These are phyloP conservation scores for Ganoderma lingzhi DNA, from an alignment of 1,284 basidiomycete species.

Conservation along the genomic window DNA sequence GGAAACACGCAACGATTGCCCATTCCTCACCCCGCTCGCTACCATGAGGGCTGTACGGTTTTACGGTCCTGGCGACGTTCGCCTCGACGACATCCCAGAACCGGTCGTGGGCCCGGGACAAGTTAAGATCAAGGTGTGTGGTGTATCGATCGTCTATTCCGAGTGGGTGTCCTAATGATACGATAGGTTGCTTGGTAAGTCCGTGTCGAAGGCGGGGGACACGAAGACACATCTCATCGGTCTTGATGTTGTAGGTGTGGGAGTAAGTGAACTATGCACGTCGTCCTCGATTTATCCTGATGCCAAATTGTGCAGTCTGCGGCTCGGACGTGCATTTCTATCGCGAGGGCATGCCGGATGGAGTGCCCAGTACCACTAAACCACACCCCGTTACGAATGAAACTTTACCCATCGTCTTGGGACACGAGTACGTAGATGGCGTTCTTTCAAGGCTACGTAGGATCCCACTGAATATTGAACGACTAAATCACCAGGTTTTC, in stretches of 20 bases:
- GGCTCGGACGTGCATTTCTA: constrained; percentile 43
- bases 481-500: constrained; percentile 36
- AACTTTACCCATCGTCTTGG: constrained; percentile 41
- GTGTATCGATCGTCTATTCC: not conserved
- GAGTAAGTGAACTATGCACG: constrained; percentile 7
- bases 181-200: constrained; percentile 29
- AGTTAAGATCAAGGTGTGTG: constrained; percentile 43
- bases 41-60: constrained; percentile 43
- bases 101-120: constrained; percentile 34
- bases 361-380: constrained; percentile 30
- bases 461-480: not conserved
- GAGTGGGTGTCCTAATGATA: not conserved
- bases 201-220: not conserved
- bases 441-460: not conserved
- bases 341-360: constrained; percentile 28
- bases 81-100: constrained; percentile 42
- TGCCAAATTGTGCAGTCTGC: constrained; percentile 18
- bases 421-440: constrained; percentile 40
- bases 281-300: not conserved
- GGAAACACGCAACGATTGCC: not conserved
- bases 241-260: constrained; percentile 14
- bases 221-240: too few relatives aligned
- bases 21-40: not conserved
- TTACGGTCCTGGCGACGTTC: constrained; percentile 43
- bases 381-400: constrained; percentile 40